Percentiles rank a stretch among this genome's conserved stretches.
Evolutionary conservation across 495 filamentous ascomycete genomes (phyloP).

Genomic region (Podospora pseudopauciseta): DNA sequence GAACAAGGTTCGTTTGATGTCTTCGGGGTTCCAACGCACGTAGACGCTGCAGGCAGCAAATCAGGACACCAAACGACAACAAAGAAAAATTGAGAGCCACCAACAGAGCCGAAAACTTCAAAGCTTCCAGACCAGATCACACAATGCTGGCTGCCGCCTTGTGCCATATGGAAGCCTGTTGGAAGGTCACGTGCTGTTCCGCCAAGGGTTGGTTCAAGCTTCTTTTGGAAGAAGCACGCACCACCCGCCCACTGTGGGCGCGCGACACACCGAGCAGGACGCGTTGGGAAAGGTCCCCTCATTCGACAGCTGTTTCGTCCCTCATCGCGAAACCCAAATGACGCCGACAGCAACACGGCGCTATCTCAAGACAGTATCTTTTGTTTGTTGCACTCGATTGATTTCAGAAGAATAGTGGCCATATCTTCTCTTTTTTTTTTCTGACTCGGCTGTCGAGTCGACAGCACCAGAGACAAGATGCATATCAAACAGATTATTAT

Average conservation of each 20-base stretch:
- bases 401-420: conserved; percentile 1
- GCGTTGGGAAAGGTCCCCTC: conserved; percentile 17
- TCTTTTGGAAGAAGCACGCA: not conserved
- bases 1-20: not conserved
- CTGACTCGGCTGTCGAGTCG: conserved; percentile 31
- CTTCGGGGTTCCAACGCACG: not conserved
- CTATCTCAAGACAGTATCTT: not conserved
- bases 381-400: not conserved
- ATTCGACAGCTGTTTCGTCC: not conserved
- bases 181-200: not conserved
- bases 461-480: conserved; percentile 56
- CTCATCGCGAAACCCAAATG: conserved; percentile 4
- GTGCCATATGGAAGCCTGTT: not conserved
- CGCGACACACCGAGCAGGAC: conserved; percentile 3
- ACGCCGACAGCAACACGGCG: conserved; percentile 12
- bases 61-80: not conserved
- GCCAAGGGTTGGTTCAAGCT: not conserved
- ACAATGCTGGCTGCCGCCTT: not conserved
- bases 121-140: not conserved
- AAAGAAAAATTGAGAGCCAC: not conserved
- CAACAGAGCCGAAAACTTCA: not conserved
- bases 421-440: conserved; percentile 5
- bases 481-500: conserved; percentile 99
- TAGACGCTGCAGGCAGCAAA: not conserved
- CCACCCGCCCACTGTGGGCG: too few species aligned